Evolutionary conservation across 2,329 filamentous ascomycete genomes (phyloP).

Genomic region (Aspergillus chevalieri): DNA sequence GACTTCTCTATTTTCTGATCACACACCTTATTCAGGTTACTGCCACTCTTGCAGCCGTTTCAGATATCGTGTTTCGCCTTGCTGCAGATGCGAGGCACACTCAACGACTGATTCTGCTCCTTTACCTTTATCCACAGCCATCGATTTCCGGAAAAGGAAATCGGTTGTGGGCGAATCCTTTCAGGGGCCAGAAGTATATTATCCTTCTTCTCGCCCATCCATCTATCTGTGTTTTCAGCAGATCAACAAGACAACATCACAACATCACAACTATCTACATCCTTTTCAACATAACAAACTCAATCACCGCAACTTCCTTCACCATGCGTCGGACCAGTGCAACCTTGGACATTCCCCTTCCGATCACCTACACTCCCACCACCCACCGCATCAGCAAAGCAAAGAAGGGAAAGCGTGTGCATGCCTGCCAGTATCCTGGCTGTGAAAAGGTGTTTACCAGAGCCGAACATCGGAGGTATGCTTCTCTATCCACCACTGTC

Average conservation of each 20-base stretch:
- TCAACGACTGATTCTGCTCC: no score
- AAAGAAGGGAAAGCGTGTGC: constrained; percentile 48
- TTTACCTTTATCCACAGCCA: no score
- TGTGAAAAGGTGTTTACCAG: constrained; percentile 48
- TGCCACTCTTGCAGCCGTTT: no score
- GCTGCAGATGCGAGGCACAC: no score
- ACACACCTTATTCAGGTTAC: no score
- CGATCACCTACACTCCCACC: constrained; percentile 44
- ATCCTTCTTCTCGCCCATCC: neutral
- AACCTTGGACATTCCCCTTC: constrained; percentile 25
- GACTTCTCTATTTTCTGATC: no score
- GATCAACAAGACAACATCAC: neutral
- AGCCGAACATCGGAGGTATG: constrained; percentile 43
- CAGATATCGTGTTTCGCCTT: no score
- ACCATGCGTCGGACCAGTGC: constrained; percentile 24
- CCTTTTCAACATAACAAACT: neutral
- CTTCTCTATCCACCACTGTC: neutral
- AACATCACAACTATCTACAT: neutral
- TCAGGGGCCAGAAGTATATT: neutral
- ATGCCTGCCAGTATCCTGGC: constrained; percentile 42
- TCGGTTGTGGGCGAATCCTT: neutral
- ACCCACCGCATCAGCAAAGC: constrained; percentile 48
- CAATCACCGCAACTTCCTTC: constrained; percentile 6
- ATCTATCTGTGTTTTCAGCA: neutral
- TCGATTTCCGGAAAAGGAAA: no score